Base-by-base conservation (phyloP, 768 basidiomycete genomes). In the Tulasnella sp. region DNA sequence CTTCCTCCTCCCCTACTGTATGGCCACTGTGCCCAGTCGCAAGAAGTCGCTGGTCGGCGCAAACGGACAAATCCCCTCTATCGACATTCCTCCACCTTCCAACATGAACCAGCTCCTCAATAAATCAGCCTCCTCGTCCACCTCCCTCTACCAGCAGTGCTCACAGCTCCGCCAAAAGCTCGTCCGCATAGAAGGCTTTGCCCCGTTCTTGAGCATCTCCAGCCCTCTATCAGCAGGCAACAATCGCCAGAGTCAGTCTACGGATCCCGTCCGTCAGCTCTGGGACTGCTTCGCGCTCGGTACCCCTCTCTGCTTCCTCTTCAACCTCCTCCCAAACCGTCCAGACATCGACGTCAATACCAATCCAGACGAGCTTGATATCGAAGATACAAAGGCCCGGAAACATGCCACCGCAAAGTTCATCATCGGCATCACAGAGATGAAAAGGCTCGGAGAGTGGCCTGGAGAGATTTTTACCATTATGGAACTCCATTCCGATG, bases 211-310 rank as follows among this genome's bases (percentile, higher is more conserved):
- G 39, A 67, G 79, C 49, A 70, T 80, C 72, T 76, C 78, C 68
- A 39, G 39, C 8, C 58, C 68, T 31, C n/a, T 36, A 14, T 38
- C 69, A 1, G 58, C 38, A 22, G n/a, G 31, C 37, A 75, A 40
- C 67, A 38, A 40, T 45, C 58, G 45, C 29, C 88, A 76, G 67
- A 68, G 93, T 76, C 89, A 89, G 83, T 93, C 92, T 40, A 92
- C 91, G 58, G 96, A 98, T 85, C 94, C 95, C 45, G 97, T 99
- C 80, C 91, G 92, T 68, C 93, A 95, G 82, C 90, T 98, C 71
- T 97, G 96, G 91, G 93, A 94, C 81, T 90, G 93, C 82, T 93
- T 99, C 84, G 91, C 95, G 54, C 88, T 95, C 42, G 97, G 97
- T 77, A 90, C 94, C 69, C 91, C 96, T 67, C 91, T 99, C 79